phyloP scores from a whole-genome alignment of 768 basidiomycete species.

The Roridomyces roridus region DNA sequence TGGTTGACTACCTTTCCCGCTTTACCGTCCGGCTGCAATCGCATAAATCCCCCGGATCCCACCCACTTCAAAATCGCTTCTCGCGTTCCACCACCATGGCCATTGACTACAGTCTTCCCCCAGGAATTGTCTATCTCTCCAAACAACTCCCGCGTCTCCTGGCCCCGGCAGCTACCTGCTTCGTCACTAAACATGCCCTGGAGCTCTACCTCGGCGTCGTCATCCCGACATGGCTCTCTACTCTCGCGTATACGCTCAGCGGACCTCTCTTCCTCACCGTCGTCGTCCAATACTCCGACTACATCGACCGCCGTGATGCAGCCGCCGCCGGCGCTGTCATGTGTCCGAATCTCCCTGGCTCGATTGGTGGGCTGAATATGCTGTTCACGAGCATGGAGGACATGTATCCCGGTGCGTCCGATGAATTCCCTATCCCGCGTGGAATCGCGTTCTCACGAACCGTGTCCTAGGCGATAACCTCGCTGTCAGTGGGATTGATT shows the following conservation, averaged over 20 bases:
- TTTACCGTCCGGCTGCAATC: too few species aligned
- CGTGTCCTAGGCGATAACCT: background rate
- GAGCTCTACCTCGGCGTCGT: background rate
- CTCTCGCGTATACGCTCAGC: background rate
- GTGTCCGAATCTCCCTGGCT: background rate
- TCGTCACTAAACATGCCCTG: too few species aligned
- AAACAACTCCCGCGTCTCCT: background rate
- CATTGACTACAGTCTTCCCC: too few species aligned
- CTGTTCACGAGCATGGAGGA: too few species aligned
- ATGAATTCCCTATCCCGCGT: too few species aligned
- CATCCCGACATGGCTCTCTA: background rate
- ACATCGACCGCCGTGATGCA: slow-evolving; percentile 1
- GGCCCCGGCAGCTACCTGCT: background rate
- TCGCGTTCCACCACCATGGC: too few species aligned
- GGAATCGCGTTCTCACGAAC: background rate
- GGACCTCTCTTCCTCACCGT: background rate
- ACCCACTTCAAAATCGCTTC: too few species aligned
- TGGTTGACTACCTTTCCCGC: too few species aligned
- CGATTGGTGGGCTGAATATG: background rate
- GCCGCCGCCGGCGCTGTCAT: background rate
- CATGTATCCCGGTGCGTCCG: too few species aligned
- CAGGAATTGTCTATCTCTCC: background rate
- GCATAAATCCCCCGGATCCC: too few species aligned
- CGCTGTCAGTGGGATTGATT: background rate
- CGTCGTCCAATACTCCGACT: background rate